Evolutionary conservation across 1,139 yeast species (phyloP), one percentile per base, ranked within the genome.

Genomic region (Suzukiozyma palmioleophila): DNA sequence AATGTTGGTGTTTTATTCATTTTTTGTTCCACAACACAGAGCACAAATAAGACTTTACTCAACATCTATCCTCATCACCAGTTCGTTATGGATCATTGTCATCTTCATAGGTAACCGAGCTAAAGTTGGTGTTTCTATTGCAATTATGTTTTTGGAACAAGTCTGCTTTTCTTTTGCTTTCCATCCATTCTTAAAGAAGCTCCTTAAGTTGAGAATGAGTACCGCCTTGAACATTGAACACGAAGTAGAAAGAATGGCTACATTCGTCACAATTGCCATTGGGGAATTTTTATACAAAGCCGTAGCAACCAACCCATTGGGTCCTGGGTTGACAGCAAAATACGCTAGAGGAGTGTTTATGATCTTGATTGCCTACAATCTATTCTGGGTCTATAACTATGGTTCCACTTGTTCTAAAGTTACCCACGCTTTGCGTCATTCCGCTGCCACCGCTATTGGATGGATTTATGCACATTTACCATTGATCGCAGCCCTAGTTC

Each of bases 171-270:
- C 49, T 8, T 13, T 64, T 2, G 52, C 66, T 28, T 76, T 64
- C 48, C 81, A 75, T 46, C 84, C 84, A 2, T 51, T 54, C 53
- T 57, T 68, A 39, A 79, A 78, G 50, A 63, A 53, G 36, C 13
- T 58, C 18, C 42, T 79, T 48, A 56, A 62, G 6, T 52, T 75
- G 37, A 68, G 66, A 10, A 69, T 66, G 41, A 73, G 82, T 5
- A 79, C 87, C 0, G 86, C 86, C 0, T 56, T 79, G 43, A 80
- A 79, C 50, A 76, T 81, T 42, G 85, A 80, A 50, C 86, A 81
- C 50, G 85, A 79, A 50, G 83, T 77, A 15, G 87, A 81, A 53
- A 58, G 87, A 41, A 71, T 69, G 50, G 68, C 73, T 2, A 75
- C 79, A 0, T 80, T 81, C 52, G 80, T 69, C 39, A 75, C 81